Conservation (phyloP, 2,329 filamentous ascomycete species). For the Sclerotinia minor region DNA sequence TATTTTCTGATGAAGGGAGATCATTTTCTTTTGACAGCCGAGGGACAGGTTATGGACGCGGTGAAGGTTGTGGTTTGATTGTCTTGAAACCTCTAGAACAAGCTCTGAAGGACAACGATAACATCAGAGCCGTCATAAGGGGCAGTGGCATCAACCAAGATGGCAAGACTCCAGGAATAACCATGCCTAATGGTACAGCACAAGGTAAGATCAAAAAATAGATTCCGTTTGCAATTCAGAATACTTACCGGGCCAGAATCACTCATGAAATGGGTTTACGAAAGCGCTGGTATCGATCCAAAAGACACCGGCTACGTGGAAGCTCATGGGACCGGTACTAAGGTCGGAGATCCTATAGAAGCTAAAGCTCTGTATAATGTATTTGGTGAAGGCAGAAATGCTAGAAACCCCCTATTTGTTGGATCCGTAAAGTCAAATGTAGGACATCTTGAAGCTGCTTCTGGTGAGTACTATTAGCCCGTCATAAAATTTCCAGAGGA, state of each 20-base stretch:
- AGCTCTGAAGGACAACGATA: slow-evolving; percentile 60
- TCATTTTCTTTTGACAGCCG: slow-evolving; percentile 55
- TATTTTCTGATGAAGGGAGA: slow-evolving; percentile 37
- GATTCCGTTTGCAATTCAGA: background rate
- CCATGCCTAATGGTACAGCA: slow-evolving; percentile 51
- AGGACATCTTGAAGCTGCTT: slow-evolving; percentile 47
- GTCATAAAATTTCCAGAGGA: background rate
- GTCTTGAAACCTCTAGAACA: slow-evolving; percentile 59
- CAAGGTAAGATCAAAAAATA: slow-evolving; percentile 40
- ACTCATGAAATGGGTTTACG: slow-evolving; percentile 35
- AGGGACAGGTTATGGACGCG: slow-evolving; percentile 64
- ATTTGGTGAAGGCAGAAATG: slow-evolving; percentile 35
- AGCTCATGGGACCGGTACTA: slow-evolving; percentile 32
- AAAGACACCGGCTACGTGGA: slow-evolving; percentile 28
- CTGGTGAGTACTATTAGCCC: slow-evolving; percentile 27
- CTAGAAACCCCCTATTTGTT: slow-evolving; percentile 28
- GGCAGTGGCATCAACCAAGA: slow-evolving; percentile 52
- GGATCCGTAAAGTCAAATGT: slow-evolving; percentile 44
- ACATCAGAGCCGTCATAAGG: slow-evolving; percentile 48
- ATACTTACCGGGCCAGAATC: slow-evolving; percentile 30
- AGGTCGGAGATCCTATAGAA: slow-evolving; percentile 26
- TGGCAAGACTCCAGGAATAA: slow-evolving; percentile 57
- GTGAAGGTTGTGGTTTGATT: slow-evolving; percentile 60
- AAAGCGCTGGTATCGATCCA: slow-evolving; percentile 25
- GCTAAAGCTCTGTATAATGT: slow-evolving; percentile 35